Base-by-base conservation (phyloP, 306 rosid species). In the Malus fusca region DNA sequence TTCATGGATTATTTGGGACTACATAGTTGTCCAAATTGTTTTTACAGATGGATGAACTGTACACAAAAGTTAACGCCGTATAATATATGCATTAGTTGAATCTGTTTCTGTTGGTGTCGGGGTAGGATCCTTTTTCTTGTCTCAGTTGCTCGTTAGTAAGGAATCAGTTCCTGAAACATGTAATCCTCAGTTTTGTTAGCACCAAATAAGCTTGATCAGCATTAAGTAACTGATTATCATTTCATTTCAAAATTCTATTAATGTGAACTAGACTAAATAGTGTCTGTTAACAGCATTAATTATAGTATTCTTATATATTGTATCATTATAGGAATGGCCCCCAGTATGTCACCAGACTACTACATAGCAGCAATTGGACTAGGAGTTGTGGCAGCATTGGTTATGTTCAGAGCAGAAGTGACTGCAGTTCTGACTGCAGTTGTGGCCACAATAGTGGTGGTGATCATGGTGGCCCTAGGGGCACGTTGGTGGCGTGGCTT, bases 311-410 rank as follows among this genome's bases (percentile, higher is more conserved):
- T 82, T 83, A 83, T 86, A 80, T 86, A 88, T 84, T 87, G 84
- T 81, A 88, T 90, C 84, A 86, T 87, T 88, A 78, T 92, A 94
- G 98, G 97, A 87, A 85, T 79, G 73, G 84, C 87, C 85, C 93
- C 87, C 86, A 86, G 81, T 81, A 72, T 88, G 86, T 77, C 88
- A 72, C 86, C 94, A 87, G 80, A 92, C 85, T 79, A 90, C 79
- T 82, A 88, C 84, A 81, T 88, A 81, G 87, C 88, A 83, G 93
- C 90, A 82, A 87, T 84, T 79, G 87, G 88, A 84, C 88, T 87
- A 69, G 96, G 96, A 86, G 82, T 88, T 84, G 84, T 84, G 82
- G 93, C 97, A 78, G 94, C 88, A 25, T 81, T 87, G 87, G 79
- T 86, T 84, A 78, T 88, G 93, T 82, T 90, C 80, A 84, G 89